A percentile compares a stretch with the other conserved stretches of the same genome.
These are phyloP conservation scores for Eutypa lata DNA, from an alignment of 2,329 filamentous ascomycete genomes.

Conservation along the genomic window DNA sequence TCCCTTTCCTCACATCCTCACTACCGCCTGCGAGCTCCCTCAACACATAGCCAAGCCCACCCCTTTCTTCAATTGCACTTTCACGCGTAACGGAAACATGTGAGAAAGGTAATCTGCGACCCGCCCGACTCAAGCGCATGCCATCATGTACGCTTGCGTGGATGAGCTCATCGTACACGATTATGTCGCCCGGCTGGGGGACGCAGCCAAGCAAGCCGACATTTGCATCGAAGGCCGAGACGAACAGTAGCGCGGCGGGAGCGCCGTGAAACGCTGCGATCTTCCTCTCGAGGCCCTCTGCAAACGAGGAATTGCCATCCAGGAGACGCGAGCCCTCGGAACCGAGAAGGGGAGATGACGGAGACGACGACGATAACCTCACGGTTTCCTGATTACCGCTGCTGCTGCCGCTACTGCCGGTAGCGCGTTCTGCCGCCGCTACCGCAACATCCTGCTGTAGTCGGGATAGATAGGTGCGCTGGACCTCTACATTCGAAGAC, in stretches of 20 bases:
- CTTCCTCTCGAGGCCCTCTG: constrained; percentile 42
- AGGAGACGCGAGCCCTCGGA: constrained; percentile 52
- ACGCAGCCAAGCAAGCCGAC: constrained; percentile 59
- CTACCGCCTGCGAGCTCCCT: constrained; percentile 14
- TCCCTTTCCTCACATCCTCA: constrained; percentile 7
- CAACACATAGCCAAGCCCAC: constrained; percentile 27
- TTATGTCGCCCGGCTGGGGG: constrained; percentile 56
- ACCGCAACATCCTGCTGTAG: constrained; percentile 21
- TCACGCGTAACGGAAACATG: constrained; percentile 50
- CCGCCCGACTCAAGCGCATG: constrained; percentile 62
- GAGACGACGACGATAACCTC: no score
- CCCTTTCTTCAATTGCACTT: constrained; percentile 7
- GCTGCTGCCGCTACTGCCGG: constrained; percentile 6
- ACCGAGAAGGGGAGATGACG: constrained; percentile 25
- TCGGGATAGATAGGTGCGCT: constrained; percentile 60
- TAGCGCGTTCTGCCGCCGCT: not conserved
- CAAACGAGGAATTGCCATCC: constrained; percentile 46
- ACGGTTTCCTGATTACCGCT: no score
- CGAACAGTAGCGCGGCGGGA: constrained; percentile 47
- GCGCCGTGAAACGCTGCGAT: constrained; percentile 48
- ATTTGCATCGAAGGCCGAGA: constrained; percentile 65
- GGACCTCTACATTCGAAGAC: constrained; percentile 46
- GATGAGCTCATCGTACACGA: constrained; percentile 72
- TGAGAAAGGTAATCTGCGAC: constrained; percentile 44
- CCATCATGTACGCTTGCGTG: constrained; percentile 79